Evolutionary conservation across 2,329 filamentous ascomycete genomes (phyloP).

Genomic region (Fusarium sambucinum): DNA sequence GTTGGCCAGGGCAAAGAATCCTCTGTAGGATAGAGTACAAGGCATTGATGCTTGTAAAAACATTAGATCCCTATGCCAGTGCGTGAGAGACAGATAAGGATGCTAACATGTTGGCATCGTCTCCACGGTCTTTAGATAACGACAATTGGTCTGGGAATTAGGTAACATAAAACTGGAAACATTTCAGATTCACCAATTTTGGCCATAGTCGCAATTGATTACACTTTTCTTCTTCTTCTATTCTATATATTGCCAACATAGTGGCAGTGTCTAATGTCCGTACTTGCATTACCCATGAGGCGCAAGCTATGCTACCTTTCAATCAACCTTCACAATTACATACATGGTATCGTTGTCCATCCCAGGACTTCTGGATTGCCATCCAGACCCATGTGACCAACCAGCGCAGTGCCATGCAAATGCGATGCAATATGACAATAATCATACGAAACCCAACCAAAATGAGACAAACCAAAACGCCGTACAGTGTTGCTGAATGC

Average conservation of each 20-base stretch:
- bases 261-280: constrained; percentile 3
- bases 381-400: constrained; percentile 26
- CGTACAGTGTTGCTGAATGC: constrained; percentile 39
- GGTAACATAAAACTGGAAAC: background rate
- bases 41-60: constrained; percentile 1
- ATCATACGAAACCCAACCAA: constrained; percentile 13
- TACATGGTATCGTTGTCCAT: constrained; percentile 38
- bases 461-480: constrained; percentile 33
- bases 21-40: background rate
- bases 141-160: background rate
- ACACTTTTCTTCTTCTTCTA: constrained; percentile 13
- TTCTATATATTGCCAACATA: constrained; percentile 15
- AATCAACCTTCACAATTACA: constrained; percentile 29
- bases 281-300: constrained; percentile 1
- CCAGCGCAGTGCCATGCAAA: constrained; percentile 32
- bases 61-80: background rate
- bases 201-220: background rate
- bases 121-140: background rate
- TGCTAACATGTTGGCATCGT: background rate
- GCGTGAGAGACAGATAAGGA: background rate
- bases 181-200: background rate
- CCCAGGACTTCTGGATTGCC: constrained; percentile 11
- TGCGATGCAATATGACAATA: constrained; percentile 32
- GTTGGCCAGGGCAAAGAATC: constrained; percentile 6
- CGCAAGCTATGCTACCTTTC: constrained; percentile 3